Percentiles rank a stretch among this genome's conserved stretches.
These are phyloP conservation scores for Tylopilus vinaceipallidus DNA, from an alignment of 768 basidiomycete genomes.

Conservation along the genomic window DNA sequence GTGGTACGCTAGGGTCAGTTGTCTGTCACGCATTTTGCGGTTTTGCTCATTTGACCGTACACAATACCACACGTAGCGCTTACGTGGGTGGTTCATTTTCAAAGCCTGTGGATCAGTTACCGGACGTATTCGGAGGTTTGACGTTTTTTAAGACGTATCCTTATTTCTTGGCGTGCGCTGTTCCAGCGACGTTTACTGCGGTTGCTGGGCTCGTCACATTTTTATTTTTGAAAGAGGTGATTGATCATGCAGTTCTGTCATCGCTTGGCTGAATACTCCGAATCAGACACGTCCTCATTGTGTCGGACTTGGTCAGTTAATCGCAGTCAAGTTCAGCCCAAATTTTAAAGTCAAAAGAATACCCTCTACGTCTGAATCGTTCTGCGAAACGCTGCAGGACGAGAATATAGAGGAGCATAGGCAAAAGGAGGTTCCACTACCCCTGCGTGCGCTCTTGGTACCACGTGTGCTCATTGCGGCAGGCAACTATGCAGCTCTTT, in stretches of 20 bases:
- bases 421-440: constrained; percentile 35
- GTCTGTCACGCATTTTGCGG: neutral
- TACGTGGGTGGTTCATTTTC: constrained; percentile 66
- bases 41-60: neutral
- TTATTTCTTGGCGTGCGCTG: constrained; percentile 72
- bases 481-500: constrained; percentile 62
- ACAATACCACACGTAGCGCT: constrained; percentile 44
- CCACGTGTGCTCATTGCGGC: constrained; percentile 58
- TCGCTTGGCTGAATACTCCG: constrained; percentile 5
- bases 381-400: constrained; percentile 3
- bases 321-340: constrained; percentile 15
- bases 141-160: constrained; percentile 65
- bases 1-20: constrained; percentile 46
- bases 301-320: constrained; percentile 27
- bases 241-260: neutral
- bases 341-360: neutral
- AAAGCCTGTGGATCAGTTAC: constrained; percentile 66
- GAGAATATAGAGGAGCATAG: neutral
- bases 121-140: constrained; percentile 53
- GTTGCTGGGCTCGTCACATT: constrained; percentile 52
- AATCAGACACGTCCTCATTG: constrained; percentile 34
- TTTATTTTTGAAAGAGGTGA: constrained; percentile 58
- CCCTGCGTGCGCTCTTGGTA: constrained; percentile 51
- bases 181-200: constrained; percentile 58
- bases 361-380: constrained; percentile 7